phyloP scores from a whole-genome alignment of 768 basidiomycete genomes.

The Rhodocollybia butyracea region DNA sequence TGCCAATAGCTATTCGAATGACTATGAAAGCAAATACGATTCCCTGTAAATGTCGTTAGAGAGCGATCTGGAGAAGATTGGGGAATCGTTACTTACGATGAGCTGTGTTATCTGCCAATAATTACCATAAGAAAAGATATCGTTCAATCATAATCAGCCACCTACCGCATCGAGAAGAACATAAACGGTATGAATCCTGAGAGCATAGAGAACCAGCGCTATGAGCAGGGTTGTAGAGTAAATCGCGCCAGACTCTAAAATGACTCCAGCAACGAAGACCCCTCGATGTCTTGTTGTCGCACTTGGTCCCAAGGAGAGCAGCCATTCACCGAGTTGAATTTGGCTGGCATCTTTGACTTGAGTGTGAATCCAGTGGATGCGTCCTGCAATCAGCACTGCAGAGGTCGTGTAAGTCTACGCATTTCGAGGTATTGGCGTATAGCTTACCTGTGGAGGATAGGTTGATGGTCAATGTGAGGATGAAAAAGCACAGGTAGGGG shows the following conservation, averaged over 20 bases:
- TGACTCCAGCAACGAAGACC: not conserved
- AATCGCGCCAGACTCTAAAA: constrained; percentile 1
- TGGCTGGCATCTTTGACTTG: not conserved
- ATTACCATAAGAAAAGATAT: not conserved
- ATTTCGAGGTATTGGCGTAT: not conserved
- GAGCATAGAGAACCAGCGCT: not conserved
- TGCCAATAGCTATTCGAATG: constrained; percentile 1
- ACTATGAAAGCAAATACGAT: not conserved
- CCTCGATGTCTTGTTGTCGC: not conserved
- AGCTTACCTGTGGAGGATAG: not conserved
- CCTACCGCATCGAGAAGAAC: not conserved
- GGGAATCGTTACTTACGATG: not conserved
- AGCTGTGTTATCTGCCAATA: not conserved
- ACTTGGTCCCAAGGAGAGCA: not conserved
- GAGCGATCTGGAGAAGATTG: not conserved
- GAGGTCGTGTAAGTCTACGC: not conserved
- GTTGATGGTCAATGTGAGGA: not conserved
- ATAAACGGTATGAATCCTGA: not conserved
- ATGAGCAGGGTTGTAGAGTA: not conserved
- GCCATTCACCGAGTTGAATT: not conserved
- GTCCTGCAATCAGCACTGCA: not conserved
- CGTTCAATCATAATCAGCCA: not conserved
- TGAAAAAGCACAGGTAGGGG: not conserved
- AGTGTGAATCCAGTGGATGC: not conserved
- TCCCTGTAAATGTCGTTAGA: not conserved